These are phyloP conservation scores for Emmonsiellopsis sp. DNA, from an alignment of 2,329 filamentous ascomycete genomes.

Conservation along the genomic window DNA sequence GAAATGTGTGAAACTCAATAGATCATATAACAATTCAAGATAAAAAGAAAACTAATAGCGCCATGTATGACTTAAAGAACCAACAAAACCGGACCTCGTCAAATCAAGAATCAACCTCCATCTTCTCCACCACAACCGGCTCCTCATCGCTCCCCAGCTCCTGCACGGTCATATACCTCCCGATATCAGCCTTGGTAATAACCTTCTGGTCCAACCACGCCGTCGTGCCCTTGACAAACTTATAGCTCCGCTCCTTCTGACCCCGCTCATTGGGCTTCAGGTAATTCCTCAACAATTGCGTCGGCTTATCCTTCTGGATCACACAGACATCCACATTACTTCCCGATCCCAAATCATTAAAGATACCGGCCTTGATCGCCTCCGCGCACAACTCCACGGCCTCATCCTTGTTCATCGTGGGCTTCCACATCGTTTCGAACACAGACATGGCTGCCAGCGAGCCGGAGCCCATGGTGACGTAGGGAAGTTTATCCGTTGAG, in stretches of 20 bases:
- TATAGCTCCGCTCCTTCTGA: constrained; percentile 87
- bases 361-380: constrained; percentile 93
- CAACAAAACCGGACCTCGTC: neutral
- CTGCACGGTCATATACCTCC: constrained; percentile 86
- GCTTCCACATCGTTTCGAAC: constrained; percentile 94
- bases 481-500: constrained; percentile 95
- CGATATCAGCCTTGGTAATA: constrained; percentile 86
- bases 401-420: constrained; percentile 62
- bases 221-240: constrained; percentile 84
- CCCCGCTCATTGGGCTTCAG: constrained; percentile 86
- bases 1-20: too few relatives aligned
- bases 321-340: constrained; percentile 96
- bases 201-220: constrained; percentile 93
- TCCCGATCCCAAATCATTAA: constrained; percentile 94
- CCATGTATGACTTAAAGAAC: neutral
- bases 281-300: constrained; percentile 75
- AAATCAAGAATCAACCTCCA: constrained; percentile 50
- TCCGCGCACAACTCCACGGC: constrained; percentile 76
- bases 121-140: constrained; percentile 49
- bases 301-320: constrained; percentile 92
- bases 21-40: neutral
- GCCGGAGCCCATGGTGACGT: constrained; percentile 97
- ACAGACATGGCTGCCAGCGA: constrained; percentile 95
- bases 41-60: neutral
- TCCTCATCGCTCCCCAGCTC: constrained; percentile 66